A percentile compares a stretch with the other conserved stretches of the same genome.
phyloP scores from a whole-genome alignment of 768 basidiomycete genomes.

The Macrocybe gigantea region DNA sequence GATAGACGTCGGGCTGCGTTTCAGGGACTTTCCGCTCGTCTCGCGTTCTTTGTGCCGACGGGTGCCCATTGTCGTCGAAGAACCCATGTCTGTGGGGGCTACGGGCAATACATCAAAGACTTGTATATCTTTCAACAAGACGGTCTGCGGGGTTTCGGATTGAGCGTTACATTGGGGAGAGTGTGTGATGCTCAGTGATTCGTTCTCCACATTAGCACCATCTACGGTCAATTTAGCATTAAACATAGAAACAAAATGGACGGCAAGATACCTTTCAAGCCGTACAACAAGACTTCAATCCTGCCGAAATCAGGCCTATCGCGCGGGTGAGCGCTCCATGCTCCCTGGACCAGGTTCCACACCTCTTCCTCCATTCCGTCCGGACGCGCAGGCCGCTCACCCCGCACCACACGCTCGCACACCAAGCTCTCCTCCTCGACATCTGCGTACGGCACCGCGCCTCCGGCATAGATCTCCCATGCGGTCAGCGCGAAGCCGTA shows the following conservation, averaged over 20 bases:
- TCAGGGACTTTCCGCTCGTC: background rate
- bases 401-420: slow-evolving; percentile 11
- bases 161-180: no score
- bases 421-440: slow-evolving; percentile 11
- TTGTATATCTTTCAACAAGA: no score
- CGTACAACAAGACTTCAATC: slow-evolving; percentile 6
- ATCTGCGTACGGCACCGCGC: slow-evolving; percentile 14
- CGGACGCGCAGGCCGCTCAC: slow-evolving; percentile 17
- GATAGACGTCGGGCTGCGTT: slow-evolving; percentile 4
- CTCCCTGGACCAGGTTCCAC: slow-evolving; percentile 16
- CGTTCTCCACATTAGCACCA: no score
- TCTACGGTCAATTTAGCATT: no score
- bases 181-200: no score
- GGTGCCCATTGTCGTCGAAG: no score
- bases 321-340: slow-evolving; percentile 16
- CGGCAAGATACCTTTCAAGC: background rate
- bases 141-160: no score
- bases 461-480: slow-evolving; percentile 38
- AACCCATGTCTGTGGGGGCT: no score
- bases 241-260: no score
- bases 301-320: slow-evolving; percentile 14
- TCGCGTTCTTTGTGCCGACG: no score
- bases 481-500: slow-evolving; percentile 33
- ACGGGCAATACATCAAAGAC: no score
- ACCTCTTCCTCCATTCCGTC: slow-evolving; percentile 9